phyloP scores from a whole-genome alignment of 192 early-diverging fungal genomes.

The Dimargaris xerosporica region DNA sequence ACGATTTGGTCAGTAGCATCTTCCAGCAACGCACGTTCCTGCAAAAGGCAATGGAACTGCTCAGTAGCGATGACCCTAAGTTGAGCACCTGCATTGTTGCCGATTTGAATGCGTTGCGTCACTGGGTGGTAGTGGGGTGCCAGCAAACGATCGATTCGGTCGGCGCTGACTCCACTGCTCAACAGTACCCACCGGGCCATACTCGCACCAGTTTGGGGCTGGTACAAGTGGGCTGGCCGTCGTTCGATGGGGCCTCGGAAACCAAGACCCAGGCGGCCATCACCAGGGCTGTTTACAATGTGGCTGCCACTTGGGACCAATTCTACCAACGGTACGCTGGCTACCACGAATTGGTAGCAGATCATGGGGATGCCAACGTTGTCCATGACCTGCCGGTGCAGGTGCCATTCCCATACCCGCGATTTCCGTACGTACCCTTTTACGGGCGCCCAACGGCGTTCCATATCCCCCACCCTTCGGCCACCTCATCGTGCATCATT shows the following conservation, averaged over 20 bases:
- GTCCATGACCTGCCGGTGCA: background rate
- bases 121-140: background rate
- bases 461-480: constrained; percentile 27
- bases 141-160: background rate
- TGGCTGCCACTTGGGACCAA: background rate
- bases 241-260: constrained; percentile 5
- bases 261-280: background rate
- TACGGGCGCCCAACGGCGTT: constrained; percentile 23
- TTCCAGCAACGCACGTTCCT: constrained; percentile 56
- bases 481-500: constrained; percentile 27
- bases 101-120: background rate
- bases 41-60: constrained; percentile 26
- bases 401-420: constrained; percentile 26
- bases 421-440: constrained; percentile 23
- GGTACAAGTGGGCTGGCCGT: constrained; percentile 12
- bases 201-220: background rate
- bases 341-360: too few species aligned
- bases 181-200: too few species aligned
- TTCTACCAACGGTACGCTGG: background rate
- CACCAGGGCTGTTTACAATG: background rate
- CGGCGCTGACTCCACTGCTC: too few species aligned
- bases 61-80: constrained; percentile 13
- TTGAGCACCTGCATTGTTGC: background rate
- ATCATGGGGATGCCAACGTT: background rate
- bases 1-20: constrained; percentile 41